Evolutionary conservation across 768 basidiomycete species (phyloP), one percentile per base, ranked within the genome.

Genomic region (Collybia nuda): DNA sequence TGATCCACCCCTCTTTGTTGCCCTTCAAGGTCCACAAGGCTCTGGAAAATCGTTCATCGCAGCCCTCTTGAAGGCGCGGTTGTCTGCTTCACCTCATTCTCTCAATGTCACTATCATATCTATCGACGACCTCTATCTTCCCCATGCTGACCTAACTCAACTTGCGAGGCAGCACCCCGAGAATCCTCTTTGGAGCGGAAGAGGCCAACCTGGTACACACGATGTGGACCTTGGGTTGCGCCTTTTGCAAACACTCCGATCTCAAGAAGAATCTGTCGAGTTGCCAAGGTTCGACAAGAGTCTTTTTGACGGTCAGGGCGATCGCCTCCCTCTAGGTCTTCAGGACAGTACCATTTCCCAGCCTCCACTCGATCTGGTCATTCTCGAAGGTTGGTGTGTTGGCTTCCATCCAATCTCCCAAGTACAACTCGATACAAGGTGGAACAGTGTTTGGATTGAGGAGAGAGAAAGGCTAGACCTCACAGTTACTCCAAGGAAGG

Each of bases 311-410:
- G 96, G 96, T 2, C 78, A 90, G 67, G 96, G 96, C 0, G 96
- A 98, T 66, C 85, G 96, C 12, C 60, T 82, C 1, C 68, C 74
- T 0, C 68, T 73, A 32, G 69, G 71, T 40, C 35, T 51, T 55
- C 56, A 60, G 28, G 60, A 70, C 32, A 78, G 80, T 14, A 62
- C 67, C 1, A 56, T 71, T 1, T 72, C 93, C 5, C 56, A 62
- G 11, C 71, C 54, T 62, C 66, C 44, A 59, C 74, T 62, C 5
- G 92, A 99, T 62, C 72, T 98, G 12, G 86, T 98, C 44, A 78
- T 99, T 43, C 71, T 99, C 43, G 97, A 99, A 71, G 97, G 97
- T 8, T 99, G 97, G 97, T 93, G 87, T 67, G 82, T 90, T 19
- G 95, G 96, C 0, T 98, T 97, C 63, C 76, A 77, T 44, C 85